Percentiles rank a stretch among this genome's conserved stretches.
phyloP scores from a whole-genome alignment of 768 basidiomycete genomes.

The Antrodiella citrinella region DNA sequence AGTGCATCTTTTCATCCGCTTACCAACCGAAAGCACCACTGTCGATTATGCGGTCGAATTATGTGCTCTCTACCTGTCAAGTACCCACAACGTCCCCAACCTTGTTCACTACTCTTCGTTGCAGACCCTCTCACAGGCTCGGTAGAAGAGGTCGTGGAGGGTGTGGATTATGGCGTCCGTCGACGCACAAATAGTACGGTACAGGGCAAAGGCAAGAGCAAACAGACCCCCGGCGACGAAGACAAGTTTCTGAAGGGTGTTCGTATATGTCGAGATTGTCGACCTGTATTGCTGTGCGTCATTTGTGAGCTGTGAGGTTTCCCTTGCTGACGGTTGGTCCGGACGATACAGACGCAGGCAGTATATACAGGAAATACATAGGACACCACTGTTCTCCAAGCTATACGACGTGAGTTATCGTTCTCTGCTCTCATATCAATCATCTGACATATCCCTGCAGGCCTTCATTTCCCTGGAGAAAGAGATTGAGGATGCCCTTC shows the following conservation, averaged over 20 bases:
- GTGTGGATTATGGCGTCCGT: conserved; percentile 76
- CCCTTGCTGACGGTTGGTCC: too few relatives aligned
- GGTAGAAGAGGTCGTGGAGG: conserved; percentile 81
- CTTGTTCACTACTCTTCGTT: conserved; percentile 78
- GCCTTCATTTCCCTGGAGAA: conserved; percentile 69
- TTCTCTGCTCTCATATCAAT: neutral
- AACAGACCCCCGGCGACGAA: conserved; percentile 46
- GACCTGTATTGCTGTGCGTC: conserved; percentile 67
- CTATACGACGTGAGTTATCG: conserved; percentile 55
- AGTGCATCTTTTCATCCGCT: conserved; percentile 78
- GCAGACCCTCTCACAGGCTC: conserved; percentile 70
- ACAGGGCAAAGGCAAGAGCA: conserved; percentile 18
- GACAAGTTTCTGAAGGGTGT: conserved; percentile 87
- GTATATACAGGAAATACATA: conserved; percentile 54
- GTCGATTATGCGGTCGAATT: conserved; percentile 86
- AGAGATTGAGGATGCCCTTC: conserved; percentile 84
- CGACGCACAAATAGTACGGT: conserved; percentile 32
- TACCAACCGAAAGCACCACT: conserved; percentile 94
- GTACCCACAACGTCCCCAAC: conserved; percentile 50
- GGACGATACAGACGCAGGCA: conserved; percentile 75
- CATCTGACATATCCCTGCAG: conserved; percentile 24
- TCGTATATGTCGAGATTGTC: conserved; percentile 79
- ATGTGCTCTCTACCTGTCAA: conserved; percentile 85
- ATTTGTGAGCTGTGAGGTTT: too few relatives aligned
- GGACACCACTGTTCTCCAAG: conserved; percentile 53